Percentiles rank a stretch among this genome's conserved stretches.
phyloP scores from a whole-genome alignment of 495 filamentous ascomycete species.

The Massariosphaeria phaeospora region DNA sequence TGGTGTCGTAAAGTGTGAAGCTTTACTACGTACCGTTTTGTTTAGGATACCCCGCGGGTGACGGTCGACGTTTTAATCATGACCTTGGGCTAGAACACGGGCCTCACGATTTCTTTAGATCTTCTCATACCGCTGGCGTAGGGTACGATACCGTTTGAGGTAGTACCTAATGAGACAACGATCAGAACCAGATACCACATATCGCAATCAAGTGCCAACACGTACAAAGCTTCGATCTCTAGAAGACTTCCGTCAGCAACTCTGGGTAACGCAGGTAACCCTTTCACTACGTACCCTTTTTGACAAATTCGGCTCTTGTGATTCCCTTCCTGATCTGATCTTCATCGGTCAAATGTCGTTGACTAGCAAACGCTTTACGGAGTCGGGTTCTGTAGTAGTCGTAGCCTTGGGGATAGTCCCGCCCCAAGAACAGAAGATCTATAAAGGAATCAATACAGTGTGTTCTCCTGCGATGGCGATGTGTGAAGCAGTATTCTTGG shows the following conservation, averaged over 20 bases:
- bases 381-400: conserved; percentile 74
- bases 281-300: conserved; percentile 69
- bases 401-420: conserved; percentile 83
- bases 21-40: conserved; percentile 1
- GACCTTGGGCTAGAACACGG: conserved; percentile 1
- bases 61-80: conserved; percentile 14
- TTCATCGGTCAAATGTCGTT: conserved; percentile 64
- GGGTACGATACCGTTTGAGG: conserved; percentile 84
- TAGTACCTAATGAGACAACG: conserved; percentile 65
- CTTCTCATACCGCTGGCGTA: conserved; percentile 73
- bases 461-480: no score
- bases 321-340: conserved; percentile 71
- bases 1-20: conserved; percentile 69
- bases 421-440: conserved; percentile 82
- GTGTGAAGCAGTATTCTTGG: conserved; percentile 14
- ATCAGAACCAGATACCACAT: conserved; percentile 8
- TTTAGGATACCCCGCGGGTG: conserved; percentile 10
- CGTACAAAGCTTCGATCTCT: conserved; percentile 92
- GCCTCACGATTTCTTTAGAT: conserved; percentile 22
- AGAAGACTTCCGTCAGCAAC: conserved; percentile 3
- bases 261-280: neutral
- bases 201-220: conserved; percentile 7
- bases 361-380: conserved; percentile 76
- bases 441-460: no score
- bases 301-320: conserved; percentile 75